phyloP scores from a whole-genome alignment of 2,329 filamentous ascomycete species.

The Chaetomium sp. region DNA sequence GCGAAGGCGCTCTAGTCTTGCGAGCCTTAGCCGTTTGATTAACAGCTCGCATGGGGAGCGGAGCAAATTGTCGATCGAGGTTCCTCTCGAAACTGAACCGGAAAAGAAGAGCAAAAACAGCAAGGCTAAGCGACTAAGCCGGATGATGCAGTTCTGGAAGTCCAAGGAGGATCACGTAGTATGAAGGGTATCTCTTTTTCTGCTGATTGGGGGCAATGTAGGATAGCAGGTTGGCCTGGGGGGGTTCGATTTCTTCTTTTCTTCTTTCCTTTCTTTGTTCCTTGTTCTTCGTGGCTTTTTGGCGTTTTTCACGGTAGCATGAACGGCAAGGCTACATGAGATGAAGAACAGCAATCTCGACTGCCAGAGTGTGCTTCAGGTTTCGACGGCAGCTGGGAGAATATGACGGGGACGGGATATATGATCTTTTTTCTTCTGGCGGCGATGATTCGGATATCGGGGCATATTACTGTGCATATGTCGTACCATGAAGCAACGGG shows the following conservation, averaged over 20 bases:
- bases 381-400: conserved; percentile 14
- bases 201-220: neutral
- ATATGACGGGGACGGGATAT: conserved; percentile 23
- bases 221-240: too few relatives aligned
- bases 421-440: conserved; percentile 20
- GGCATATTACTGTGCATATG: conserved; percentile 24
- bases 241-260: too few relatives aligned
- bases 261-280: too few relatives aligned
- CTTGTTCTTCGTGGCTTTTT: conserved; percentile 14
- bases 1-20: conserved; percentile 67
- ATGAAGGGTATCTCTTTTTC: neutral
- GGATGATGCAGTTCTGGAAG: conserved; percentile 76
- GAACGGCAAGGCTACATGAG: conserved; percentile 21
- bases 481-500: conserved; percentile 9
- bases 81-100: conserved; percentile 48
- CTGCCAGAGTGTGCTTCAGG: conserved; percentile 17
- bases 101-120: conserved; percentile 54
- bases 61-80: conserved; percentile 68
- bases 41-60: conserved; percentile 67
- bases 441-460: conserved; percentile 22
- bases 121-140: conserved; percentile 64
- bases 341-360: conserved; percentile 19
- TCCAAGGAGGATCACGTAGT: conserved; percentile 37
- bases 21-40: conserved; percentile 69
- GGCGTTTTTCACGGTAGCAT: conserved; percentile 28